Conservation (phyloP, 2,329 filamentous ascomycete genomes). For the Kalmusia sp. region DNA sequence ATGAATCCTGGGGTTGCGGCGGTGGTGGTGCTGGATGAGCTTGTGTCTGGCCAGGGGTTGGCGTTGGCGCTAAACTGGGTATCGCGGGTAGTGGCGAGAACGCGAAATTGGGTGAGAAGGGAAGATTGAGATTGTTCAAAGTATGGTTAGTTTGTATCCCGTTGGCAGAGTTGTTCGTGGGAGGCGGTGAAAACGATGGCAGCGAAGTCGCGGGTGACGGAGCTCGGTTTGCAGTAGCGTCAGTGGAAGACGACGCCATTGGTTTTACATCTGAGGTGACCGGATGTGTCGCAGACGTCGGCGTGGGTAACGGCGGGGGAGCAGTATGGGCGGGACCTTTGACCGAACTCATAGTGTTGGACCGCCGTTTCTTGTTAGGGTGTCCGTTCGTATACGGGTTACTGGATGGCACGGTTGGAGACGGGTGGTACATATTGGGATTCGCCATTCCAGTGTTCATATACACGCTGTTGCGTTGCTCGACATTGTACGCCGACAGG, state of each 20-base stretch:
- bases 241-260: constrained; percentile 19
- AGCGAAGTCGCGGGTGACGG: constrained; percentile 28
- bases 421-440: constrained; percentile 31
- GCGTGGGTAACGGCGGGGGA: constrained; percentile 34
- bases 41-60: constrained; percentile 28
- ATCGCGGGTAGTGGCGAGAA: constrained; percentile 44
- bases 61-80: constrained; percentile 40
- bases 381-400: constrained; percentile 37
- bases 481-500: constrained; percentile 43
- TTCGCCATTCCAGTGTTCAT: constrained; percentile 38
- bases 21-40: constrained; percentile 20
- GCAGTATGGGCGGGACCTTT: constrained; percentile 26
- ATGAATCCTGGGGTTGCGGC: constrained; percentile 21
- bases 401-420: constrained; percentile 26
- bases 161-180: constrained; percentile 24
- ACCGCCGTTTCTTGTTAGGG: constrained; percentile 44
- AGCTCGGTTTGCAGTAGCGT: constrained; percentile 28
- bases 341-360: constrained; percentile 33
- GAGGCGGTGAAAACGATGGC: constrained; percentile 38
- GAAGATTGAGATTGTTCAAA: constrained; percentile 32
- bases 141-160: constrained; percentile 22
- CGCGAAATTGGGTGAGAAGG: constrained; percentile 52
- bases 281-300: constrained; percentile 39
- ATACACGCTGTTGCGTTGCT: constrained; percentile 47
- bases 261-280: constrained; percentile 22